Evolutionary conservation across 208 protist species (phyloP), one percentile per base, ranked within the genome.

Genomic region (Acanthamoeba lenticulata): DNA sequence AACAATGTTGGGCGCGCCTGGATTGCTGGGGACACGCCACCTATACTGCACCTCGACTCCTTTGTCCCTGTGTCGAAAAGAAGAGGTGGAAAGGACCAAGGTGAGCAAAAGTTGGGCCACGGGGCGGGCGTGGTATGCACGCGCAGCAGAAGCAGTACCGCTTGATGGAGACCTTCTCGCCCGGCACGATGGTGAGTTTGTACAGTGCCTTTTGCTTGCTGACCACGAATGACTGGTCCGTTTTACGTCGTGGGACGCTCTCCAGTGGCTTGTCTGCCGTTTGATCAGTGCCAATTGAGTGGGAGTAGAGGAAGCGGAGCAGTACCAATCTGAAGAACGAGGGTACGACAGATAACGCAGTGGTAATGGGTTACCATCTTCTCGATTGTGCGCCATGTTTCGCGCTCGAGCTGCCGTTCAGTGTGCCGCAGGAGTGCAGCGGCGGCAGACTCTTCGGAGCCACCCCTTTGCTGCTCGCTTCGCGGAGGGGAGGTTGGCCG

Each of bases 171-270:
- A 69, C 60, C 60, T 69, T 69, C 60, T 69, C 60, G 60, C 60
- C 60, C 29, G 60, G 60, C 60, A 69, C 60, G 60, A 69, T 69
- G 60, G 60, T 69, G 60, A 69, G 60, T 36, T 69, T 69, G 60
- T 69, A 69, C 60, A 69, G 60, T 69, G 60, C 29, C 60, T 69
- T 69, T 27, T 69, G 29, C 29, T 69, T 69, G 29, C 36, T 69
- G 60, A 69, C 36, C 29, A 69, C 60, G 29, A 38, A 69, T 13
- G 60, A 69, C 29, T 69, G 29, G 60, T 69, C 60, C 29, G 60
- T 69, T 32, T 36, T 69, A 15, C 60, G 60, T 34, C 60, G 60
- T 17, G 60, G 60, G 29, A 69, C 7, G 29, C 60, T 32, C n/a
- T 69, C 60, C n/a, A 69, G 60, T 32, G 60, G 60, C 60, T 69